Conservation (phyloP, 164 flowering plant species). For the Taxillus chinensis region DNA sequence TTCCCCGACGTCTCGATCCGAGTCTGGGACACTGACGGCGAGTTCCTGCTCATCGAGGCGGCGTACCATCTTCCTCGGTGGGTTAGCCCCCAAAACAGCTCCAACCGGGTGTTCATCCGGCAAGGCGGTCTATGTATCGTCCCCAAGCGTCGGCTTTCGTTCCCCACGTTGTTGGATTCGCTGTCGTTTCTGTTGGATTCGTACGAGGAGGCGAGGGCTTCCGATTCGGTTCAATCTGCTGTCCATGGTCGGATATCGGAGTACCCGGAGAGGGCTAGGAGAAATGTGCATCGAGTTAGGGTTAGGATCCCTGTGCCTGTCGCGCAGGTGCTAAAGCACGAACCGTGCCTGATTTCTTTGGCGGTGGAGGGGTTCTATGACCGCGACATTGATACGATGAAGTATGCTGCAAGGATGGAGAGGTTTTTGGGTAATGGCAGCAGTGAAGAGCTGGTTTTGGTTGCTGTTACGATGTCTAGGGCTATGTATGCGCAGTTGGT, state of each 20-base stretch:
- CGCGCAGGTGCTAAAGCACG: conserved; percentile 70
- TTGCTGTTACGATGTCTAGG: conserved; percentile 59
- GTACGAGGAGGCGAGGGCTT: conserved; percentile 31
- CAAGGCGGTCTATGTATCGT: conserved; percentile 50
- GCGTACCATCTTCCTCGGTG: conserved; percentile 82
- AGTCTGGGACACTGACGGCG: conserved; percentile 82
- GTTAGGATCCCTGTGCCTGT: conserved; percentile 79
- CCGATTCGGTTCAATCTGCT: conserved; percentile 44
- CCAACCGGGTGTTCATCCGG: conserved; percentile 66
- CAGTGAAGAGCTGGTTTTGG: conserved; percentile 57
- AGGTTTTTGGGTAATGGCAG: conserved; percentile 47
- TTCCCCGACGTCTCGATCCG: conserved; percentile 45
- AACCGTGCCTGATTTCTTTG: conserved; percentile 62
- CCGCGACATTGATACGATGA: conserved; percentile 83
- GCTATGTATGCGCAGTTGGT: conserved; percentile 91
- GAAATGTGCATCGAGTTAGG: conserved; percentile 54
- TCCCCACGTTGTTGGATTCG: conserved; percentile 37
- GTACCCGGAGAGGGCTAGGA: conserved; percentile 54
- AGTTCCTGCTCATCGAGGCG: conserved; percentile 78
- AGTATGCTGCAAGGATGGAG: conserved; percentile 76
- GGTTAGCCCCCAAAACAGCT: conserved; percentile 57
- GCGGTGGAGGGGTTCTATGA: conserved; percentile 97
- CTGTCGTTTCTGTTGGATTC: conserved; percentile 22
- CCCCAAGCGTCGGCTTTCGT: conserved; percentile 26
- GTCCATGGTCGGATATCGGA: conserved; percentile 36